Base-by-base conservation (phyloP, 2,329 filamentous ascomycete genomes). In the Hypoxylon sp. region DNA sequence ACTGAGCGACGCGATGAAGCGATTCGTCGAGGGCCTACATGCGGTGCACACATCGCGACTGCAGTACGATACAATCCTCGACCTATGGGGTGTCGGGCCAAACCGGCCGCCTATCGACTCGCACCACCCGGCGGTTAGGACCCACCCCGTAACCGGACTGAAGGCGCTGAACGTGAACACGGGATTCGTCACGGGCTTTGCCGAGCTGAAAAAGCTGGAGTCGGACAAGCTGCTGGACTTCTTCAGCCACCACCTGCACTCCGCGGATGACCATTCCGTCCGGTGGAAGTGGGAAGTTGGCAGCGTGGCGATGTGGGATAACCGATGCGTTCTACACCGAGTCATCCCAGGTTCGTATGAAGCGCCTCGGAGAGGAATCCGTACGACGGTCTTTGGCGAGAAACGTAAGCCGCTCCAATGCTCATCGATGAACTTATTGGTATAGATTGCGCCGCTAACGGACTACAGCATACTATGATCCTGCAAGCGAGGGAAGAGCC, bases 251-350 rank as follows among this genome's bases (percentile, higher is more conserved):
- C 82, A 84, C 65, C 79, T 84, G 26, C 82, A 84, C 66, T 79
- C 81, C 0, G 82, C 81, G 1, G 82, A 84, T 50, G 83, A 85
- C 65, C 82, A 84, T 66, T 78, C 77, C 22, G 82, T 85, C 4
- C 75, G 83, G 2, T 84, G 81, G 78, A 84, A 83, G 63, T 85
- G 83, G 82, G 72, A 77, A 0, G 79, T 81, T 5, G 82, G 82
- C 0, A 81, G 79, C 28, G 80, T 84, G 4, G 82, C 83, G 0
- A 81, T 85, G 73, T 85, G 83, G 82, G 83, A 85, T 57, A 84
- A 85, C 65, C 74, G 76, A 57, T 76, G 76, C 67, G 77, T 77
- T 1, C 38, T 79, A 11, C 79, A 81, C 55, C 77, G 79, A 4
- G 80, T 82, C 9, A 82, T 81, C 30, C 80, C 80, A 0, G 80